These are phyloP conservation scores for Cystobasidium onofrii DNA, from an alignment of 768 basidiomycete genomes.

Conservation along the genomic window DNA sequence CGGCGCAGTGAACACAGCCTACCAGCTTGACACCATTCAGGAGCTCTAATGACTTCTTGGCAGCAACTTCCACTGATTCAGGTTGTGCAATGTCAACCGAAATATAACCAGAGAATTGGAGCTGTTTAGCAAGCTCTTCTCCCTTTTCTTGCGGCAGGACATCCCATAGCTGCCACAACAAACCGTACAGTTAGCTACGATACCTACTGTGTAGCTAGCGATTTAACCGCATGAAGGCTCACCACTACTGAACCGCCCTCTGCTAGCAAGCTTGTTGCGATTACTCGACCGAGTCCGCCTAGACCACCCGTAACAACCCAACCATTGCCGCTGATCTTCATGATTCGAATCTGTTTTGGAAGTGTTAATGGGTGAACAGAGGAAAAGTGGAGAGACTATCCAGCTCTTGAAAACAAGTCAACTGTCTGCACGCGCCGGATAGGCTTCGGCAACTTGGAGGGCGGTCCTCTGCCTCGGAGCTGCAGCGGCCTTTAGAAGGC, in stretches of 20 bases:
- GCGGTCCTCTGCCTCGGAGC: too few species aligned
- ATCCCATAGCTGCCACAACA: constrained; percentile 42
- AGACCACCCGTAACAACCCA: constrained; percentile 42
- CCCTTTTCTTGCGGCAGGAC: constrained; percentile 41
- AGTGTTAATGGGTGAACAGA: too few species aligned
- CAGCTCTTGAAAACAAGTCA: too few species aligned
- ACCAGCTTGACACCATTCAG: constrained; percentile 31
- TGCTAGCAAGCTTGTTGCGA: constrained; percentile 21
- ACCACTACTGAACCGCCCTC: background rate
- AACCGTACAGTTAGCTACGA: too few species aligned
- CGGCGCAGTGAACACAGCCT: constrained; percentile 39
- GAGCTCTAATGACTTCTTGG: background rate
- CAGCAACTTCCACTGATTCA: constrained; percentile 37
- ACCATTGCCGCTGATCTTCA: constrained; percentile 15
- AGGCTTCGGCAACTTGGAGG: too few species aligned
- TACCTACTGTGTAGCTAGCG: too few species aligned
- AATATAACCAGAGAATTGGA: constrained; percentile 38
- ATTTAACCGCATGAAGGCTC: too few species aligned
- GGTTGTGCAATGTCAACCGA: constrained; percentile 41
- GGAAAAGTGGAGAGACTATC: too few species aligned
- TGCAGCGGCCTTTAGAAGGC: too few species aligned
- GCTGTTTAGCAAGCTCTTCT: constrained; percentile 31
- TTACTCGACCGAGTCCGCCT: constrained; percentile 42
- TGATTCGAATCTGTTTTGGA: background rate
- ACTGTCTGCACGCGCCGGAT: too few species aligned